Percentiles rank a stretch among this genome's conserved stretches.
phyloP scores from a whole-genome alignment of 2,329 filamentous ascomycete species.

The Thermoascus crustaceus region DNA sequence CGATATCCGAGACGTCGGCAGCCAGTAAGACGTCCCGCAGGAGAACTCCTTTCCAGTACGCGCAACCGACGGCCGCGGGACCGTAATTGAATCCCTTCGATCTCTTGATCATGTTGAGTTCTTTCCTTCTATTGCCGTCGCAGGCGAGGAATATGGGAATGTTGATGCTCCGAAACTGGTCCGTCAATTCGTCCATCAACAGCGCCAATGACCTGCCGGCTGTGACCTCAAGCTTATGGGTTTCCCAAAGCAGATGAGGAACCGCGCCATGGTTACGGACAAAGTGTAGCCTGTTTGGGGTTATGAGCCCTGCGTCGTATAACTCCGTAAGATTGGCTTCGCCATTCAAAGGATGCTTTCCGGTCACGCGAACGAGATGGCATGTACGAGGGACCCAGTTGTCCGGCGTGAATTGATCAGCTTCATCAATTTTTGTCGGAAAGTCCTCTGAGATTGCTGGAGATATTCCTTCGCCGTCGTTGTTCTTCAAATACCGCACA shows the following conservation, averaged over 20 bases:
- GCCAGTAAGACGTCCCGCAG: slow-evolving; percentile 39
- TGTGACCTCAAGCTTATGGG: slow-evolving; percentile 40
- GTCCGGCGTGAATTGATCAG: slow-evolving; percentile 45
- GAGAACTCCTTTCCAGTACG: slow-evolving; percentile 44
- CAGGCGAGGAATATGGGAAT: slow-evolving; percentile 43
- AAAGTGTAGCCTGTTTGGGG: slow-evolving; percentile 45
- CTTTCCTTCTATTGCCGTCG: slow-evolving; percentile 45
- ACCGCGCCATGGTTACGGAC: slow-evolving; percentile 49
- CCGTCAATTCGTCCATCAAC: slow-evolving; percentile 38
- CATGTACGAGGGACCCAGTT: slow-evolving; percentile 46
- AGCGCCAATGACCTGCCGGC: slow-evolving; percentile 28
- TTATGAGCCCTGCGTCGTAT: slow-evolving; percentile 42
- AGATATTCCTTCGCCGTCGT: slow-evolving; percentile 35
- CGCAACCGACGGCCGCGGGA: slow-evolving; percentile 39
- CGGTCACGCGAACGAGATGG: slow-evolving; percentile 43
- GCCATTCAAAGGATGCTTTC: slow-evolving; percentile 47
- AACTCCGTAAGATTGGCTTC: slow-evolving; percentile 38
- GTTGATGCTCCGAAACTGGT: slow-evolving; percentile 39
- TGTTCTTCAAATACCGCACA: slow-evolving; percentile 32
- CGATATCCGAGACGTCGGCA: slow-evolving; percentile 28
- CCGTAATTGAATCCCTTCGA: slow-evolving; percentile 45
- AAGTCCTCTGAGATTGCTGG: slow-evolving; percentile 25
- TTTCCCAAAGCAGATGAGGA: slow-evolving; percentile 43
- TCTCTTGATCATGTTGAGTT: slow-evolving; percentile 44
- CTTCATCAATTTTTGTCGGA: slow-evolving; percentile 37